Conservation (phyloP, 768 basidiomycete species). For the Coprinopsis cinerea region DNA sequence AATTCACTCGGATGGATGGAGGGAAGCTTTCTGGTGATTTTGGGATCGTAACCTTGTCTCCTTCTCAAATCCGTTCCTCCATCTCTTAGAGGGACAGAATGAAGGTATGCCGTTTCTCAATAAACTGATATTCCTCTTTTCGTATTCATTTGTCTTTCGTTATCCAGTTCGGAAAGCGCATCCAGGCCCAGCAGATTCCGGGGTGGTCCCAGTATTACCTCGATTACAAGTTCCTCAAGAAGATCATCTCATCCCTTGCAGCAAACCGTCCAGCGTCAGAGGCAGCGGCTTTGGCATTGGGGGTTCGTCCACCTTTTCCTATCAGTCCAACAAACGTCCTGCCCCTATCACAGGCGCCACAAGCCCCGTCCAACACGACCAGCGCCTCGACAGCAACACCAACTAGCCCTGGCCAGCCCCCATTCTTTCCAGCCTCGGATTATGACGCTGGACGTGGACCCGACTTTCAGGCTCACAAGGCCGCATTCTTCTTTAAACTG, state of each 20-base stretch:
- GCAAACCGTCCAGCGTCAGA: constrained; percentile 88
- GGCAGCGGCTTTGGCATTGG: constrained; percentile 79
- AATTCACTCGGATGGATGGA: background rate
- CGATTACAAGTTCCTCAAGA: constrained; percentile 97
- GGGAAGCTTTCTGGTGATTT: too few relatives aligned
- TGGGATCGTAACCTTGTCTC: too few relatives aligned
- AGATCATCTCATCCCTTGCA: constrained; percentile 94
- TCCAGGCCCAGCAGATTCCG: constrained; percentile 92
- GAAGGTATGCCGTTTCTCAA: constrained; percentile 26
- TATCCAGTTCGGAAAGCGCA: constrained; percentile 94
- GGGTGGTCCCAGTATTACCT: constrained; percentile 96
- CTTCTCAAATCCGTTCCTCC: background rate
- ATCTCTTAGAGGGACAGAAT: constrained; percentile 16
- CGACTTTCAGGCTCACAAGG: constrained; percentile 91
- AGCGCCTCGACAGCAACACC: constrained; percentile 26
- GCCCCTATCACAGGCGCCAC: constrained; percentile 25
- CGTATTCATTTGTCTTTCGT: constrained; percentile 10
- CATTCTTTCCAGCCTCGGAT: constrained; percentile 54
- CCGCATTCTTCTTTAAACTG: constrained; percentile 98
- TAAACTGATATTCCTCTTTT: too few relatives aligned
- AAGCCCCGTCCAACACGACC: constrained; percentile 24
- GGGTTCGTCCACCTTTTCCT: constrained; percentile 62
- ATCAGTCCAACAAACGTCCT: constrained; percentile 25
- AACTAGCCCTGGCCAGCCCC: constrained; percentile 43
- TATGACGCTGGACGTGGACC: constrained; percentile 72